Percentiles rank a stretch among this genome's conserved stretches.
Conservation (phyloP, 1,284 basidiomycete genomes). For the Fomes fomentarius region DNA sequence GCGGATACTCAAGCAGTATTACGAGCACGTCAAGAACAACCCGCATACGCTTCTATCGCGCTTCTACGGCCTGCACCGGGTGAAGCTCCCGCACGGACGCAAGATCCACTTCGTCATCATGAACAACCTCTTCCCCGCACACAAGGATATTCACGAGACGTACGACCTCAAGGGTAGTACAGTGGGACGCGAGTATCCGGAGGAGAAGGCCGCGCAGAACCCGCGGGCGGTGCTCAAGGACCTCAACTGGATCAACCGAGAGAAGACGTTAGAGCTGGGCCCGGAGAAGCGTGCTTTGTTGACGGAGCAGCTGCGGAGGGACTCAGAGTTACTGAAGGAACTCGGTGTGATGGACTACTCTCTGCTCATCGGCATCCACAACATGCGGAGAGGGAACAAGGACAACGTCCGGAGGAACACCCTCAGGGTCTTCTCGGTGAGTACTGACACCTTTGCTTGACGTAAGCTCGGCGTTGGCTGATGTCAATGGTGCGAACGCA, state of each 20-base stretch:
- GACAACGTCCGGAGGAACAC: conserved; percentile 91
- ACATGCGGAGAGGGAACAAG: conserved; percentile 87
- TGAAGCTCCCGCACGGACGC: conserved; percentile 90
- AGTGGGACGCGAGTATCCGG: conserved; percentile 86
- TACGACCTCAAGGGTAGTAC: conserved; percentile 97
- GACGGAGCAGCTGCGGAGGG: conserved; percentile 87
- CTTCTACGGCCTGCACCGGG: conserved; percentile 96
- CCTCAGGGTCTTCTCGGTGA: conserved; percentile 89
- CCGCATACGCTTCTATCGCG: conserved; percentile 93
- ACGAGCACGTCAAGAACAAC: conserved; percentile 87
- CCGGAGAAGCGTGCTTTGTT: conserved; percentile 93
- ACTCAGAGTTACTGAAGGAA: conserved; percentile 83
- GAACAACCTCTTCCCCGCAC: conserved; percentile 99
- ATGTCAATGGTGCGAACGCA: conserved; percentile 37
- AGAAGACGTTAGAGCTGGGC: conserved; percentile 82
- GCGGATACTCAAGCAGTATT: conserved; percentile 84
- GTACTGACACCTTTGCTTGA: conserved; percentile 29
- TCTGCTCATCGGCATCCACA: conserved; percentile 93
- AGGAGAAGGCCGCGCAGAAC: conserved; percentile 81
- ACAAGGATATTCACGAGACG: conserved; percentile 97
- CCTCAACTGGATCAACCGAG: conserved; percentile 92
- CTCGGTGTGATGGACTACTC: conserved; percentile 97
- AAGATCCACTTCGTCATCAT: conserved; percentile 99
- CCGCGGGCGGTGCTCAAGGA: conserved; percentile 93
- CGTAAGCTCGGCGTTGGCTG: conserved; percentile 1